Evolutionary conservation across 1,139 yeast species (phyloP), one percentile per base, ranked within the genome.

Genomic region (Taiozyma sp.): DNA sequence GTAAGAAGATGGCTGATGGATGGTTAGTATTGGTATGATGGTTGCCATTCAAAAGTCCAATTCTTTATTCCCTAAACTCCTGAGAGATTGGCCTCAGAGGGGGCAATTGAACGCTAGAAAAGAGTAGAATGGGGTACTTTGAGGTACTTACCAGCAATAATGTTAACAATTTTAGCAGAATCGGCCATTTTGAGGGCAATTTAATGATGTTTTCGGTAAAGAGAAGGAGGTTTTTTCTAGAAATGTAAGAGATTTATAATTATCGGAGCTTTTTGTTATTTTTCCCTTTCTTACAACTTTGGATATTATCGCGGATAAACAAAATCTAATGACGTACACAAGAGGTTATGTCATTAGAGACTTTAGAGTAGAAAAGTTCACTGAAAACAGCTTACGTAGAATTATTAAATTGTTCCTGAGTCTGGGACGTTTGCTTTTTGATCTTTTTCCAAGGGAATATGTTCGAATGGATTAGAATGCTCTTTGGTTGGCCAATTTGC

Each of bases 1-100:
- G 91, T 60, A 84, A 69, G 57, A 84, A 69, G 50, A 84, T 52
- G 49, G 89, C 89, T 77, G 50, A 43, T 51, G 48, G 46, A 37
- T 42, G 22, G 28, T 34, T 9, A 45, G 21, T 14, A 34, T 4
- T 21, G 3, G 8, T 32, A 47, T 46, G 13, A 9, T 10, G 10
- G 30, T 28, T 28, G 30, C 30, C 30, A 9, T 28, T 11, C 30
- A 4, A 28, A 28, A 11, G 34, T 30, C 14, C 34, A 2, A 47
- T 45, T 29, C 19, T 46, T 22, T 39, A 26, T 26, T 13, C 42
- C 34, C 16, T 16, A 26, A 43, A 35, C 26, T 6, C 42, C 19
- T 26, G 14, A 40, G 11, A 29, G 26, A 24, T 24, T 24, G 26
- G 26, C 26, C 26, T 24, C 26, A 24, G 26, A 13, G 13, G 13